Conservation (phyloP, 345 rosid species). For the Adansonia digitata region DNA sequence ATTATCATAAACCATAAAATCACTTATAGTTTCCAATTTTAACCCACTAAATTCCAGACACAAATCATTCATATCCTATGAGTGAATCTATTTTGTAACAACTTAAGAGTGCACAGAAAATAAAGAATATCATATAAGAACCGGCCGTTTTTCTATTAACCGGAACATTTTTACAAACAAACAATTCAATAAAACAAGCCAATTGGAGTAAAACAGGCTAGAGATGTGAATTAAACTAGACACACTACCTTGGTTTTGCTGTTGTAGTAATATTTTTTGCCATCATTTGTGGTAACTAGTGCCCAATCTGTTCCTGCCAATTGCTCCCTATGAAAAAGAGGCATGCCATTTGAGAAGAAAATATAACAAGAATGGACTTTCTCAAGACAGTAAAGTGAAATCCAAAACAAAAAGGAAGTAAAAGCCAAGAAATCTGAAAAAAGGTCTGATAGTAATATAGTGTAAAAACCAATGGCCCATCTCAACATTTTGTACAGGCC, state of each 20-base stretch:
- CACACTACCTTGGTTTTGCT: slow-evolving; percentile 69
- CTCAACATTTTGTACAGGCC: background rate
- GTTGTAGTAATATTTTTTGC: slow-evolving; percentile 87
- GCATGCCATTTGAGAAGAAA: background rate
- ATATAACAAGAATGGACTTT: background rate
- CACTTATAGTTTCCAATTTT: background rate
- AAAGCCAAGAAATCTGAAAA: background rate
- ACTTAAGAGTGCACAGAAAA: background rate
- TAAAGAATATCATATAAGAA: background rate
- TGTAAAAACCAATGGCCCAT: background rate
- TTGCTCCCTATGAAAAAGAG: slow-evolving; percentile 54
- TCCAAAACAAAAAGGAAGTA: background rate
- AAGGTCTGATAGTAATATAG: background rate
- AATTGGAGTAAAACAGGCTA: background rate
- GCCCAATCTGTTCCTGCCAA: slow-evolving; percentile 90
- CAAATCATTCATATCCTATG: background rate
- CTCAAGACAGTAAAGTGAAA: background rate
- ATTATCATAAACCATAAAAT: background rate
- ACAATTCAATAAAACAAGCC: slow-evolving; percentile 1
- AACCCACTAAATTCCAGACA: background rate
- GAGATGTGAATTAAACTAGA: background rate
- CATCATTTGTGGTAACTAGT: slow-evolving; percentile 75
- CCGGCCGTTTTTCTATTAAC: background rate
- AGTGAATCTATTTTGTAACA: background rate
- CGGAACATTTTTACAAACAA: background rate